Conservation (phyloP, 2,329 filamentous ascomycete genomes). For the Triangularia setosa region DNA sequence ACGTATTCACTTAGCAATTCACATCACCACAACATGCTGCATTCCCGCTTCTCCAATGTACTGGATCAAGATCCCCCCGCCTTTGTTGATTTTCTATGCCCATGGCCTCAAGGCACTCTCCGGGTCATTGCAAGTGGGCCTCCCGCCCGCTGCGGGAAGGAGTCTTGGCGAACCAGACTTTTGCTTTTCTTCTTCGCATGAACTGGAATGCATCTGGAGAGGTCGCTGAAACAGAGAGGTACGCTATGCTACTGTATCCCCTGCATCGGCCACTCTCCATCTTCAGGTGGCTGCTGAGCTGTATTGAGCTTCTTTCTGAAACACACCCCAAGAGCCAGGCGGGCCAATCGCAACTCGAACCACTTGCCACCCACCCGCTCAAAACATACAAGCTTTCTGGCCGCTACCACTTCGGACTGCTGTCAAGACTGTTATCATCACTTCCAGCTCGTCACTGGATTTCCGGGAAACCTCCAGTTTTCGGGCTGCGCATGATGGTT, state of each 20-base stretch:
- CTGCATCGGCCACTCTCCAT: not conserved
- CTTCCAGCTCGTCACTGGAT: not conserved
- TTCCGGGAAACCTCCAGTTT: not conserved
- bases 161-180: not conserved
- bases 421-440: not conserved
- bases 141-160: not conserved
- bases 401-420: not conserved
- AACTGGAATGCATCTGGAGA: not conserved
- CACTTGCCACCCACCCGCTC: not conserved
- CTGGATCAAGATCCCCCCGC: no score
- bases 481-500: not conserved
- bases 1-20: no score
- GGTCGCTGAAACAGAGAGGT: not conserved
- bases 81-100: no score
- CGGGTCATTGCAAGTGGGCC: not conserved
- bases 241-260: not conserved
- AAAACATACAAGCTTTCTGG: not conserved
- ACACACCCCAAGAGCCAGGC: not conserved
- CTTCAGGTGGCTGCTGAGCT: not conserved
- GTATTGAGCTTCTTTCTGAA: not conserved
- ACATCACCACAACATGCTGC: no score
- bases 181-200: not conserved
- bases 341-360: slow-evolving; percentile 1
- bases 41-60: no score
- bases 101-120: not conserved